phyloP scores from a whole-genome alignment of 768 basidiomycete species.

The Tephrocybe sp. region DNA sequence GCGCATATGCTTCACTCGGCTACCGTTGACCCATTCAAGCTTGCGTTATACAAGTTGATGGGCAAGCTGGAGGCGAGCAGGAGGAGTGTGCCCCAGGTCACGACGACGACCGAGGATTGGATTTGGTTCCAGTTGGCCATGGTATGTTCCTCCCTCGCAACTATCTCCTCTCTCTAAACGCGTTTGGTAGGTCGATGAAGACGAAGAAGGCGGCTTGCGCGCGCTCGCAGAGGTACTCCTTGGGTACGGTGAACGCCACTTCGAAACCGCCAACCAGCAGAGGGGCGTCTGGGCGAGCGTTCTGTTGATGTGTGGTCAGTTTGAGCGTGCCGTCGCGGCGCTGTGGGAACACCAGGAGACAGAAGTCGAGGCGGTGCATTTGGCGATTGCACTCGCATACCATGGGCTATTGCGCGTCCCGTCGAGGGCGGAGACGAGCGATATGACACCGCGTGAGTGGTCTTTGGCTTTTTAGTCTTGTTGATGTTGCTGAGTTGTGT shows the following conservation, averaged over 20 bases:
- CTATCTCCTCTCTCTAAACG: not conserved
- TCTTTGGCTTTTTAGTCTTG: not conserved
- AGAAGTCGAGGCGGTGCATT: slow-evolving; percentile 92
- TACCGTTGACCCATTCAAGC: slow-evolving; percentile 92
- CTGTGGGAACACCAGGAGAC: slow-evolving; percentile 79
- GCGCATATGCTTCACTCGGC: slow-evolving; percentile 88
- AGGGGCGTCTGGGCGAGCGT: slow-evolving; percentile 81
- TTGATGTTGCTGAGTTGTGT: not conserved
- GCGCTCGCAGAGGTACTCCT: slow-evolving; percentile 73
- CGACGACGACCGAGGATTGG: slow-evolving; percentile 96
- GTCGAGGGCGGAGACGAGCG: slow-evolving; percentile 76
- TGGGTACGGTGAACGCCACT: slow-evolving; percentile 81
- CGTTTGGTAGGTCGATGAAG: slow-evolving; percentile 65
- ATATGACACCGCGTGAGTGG: slow-evolving; percentile 72
- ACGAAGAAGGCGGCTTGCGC: slow-evolving; percentile 75
- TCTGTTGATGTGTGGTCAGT: slow-evolving; percentile 89
- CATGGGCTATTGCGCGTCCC: slow-evolving; percentile 90
- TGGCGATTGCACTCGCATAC: slow-evolving; percentile 89
- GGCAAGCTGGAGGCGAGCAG: slow-evolving; percentile 85
- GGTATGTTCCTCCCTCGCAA: slow-evolving; percentile 43
- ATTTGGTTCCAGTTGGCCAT: slow-evolving; percentile 95
- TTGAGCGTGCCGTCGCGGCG: slow-evolving; percentile 70
- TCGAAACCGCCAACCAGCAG: slow-evolving; percentile 66
- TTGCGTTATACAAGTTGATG: slow-evolving; percentile 94
- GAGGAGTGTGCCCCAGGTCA: slow-evolving; percentile 80